Conservation (phyloP, 2,329 filamentous ascomycete species). For the Alternaria gansuensis region DNA sequence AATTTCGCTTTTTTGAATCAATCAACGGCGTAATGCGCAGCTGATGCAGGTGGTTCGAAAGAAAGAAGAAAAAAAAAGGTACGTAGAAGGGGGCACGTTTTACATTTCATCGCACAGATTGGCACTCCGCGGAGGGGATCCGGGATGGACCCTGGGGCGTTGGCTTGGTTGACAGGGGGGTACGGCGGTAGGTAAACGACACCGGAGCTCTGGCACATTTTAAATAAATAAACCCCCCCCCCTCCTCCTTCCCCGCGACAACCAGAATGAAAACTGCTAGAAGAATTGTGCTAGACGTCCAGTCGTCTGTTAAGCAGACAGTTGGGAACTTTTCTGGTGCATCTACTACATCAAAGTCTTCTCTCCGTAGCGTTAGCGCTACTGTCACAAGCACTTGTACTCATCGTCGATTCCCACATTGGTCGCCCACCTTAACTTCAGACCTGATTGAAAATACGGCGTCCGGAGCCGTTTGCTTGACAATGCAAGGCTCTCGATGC, state of each 20-base stretch:
- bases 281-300: too few relatives aligned
- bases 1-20: background rate
- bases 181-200: background rate
- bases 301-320: background rate
- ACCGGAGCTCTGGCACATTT: background rate
- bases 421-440: background rate
- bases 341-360: background rate
- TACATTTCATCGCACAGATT: slow-evolving; percentile 7
- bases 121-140: slow-evolving; percentile 5
- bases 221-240: too few relatives aligned
- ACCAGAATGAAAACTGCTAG: background rate
- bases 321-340: background rate
- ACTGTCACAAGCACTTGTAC: background rate
- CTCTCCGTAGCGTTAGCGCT: background rate
- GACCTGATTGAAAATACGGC: background rate
- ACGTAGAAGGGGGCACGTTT: background rate
- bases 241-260: background rate
- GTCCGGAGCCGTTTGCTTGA: background rate
- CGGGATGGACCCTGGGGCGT: slow-evolving; percentile 1
- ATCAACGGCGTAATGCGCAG: slow-evolving; percentile 1
- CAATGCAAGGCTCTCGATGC: background rate
- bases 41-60: background rate
- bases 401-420: slow-evolving; percentile 2
- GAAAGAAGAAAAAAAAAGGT: background rate
- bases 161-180: slow-evolving; percentile 1